Evolutionary conservation across 495 filamentous ascomycete genomes (phyloP).

Genomic region (Xylaria cubensis): DNA sequence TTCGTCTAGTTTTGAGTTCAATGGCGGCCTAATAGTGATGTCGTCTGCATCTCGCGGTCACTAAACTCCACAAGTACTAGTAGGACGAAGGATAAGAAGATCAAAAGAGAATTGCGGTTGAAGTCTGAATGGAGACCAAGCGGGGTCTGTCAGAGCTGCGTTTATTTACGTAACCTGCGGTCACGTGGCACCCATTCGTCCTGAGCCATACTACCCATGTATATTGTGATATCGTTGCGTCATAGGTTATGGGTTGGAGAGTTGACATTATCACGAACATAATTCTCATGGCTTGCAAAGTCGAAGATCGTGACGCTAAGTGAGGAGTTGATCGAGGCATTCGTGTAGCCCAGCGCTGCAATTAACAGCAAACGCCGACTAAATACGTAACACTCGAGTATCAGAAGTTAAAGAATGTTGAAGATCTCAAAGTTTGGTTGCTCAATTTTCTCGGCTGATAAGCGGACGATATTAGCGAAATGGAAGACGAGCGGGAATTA

Average conservation of each 20-base stretch:
- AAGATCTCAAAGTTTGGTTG: neutral
- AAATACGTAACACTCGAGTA: neutral
- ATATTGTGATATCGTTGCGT: conserved; percentile 5
- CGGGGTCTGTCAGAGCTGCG: no score
- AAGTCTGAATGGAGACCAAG: no score
- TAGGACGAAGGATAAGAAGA: no score
- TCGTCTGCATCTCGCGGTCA: neutral
- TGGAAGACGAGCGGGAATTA: conserved; percentile 14
- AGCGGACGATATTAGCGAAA: neutral
- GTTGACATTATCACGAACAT: neutral
- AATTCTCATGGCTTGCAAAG: neutral
- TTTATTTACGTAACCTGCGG: no score
- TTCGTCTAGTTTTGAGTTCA: conserved; percentile 1
- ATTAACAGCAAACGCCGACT: neutral
- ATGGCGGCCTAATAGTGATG: conserved; percentile 18
- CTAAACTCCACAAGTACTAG: neutral
- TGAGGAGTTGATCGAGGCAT: neutral
- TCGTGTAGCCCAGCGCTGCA: neutral
- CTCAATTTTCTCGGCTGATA: neutral
- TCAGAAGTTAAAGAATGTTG: neutral
- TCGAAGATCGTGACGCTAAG: neutral
- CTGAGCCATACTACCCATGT: neutral
- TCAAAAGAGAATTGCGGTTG: no score
- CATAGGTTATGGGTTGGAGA: neutral
- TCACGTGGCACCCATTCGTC: no score